These are phyloP conservation scores for Claviceps spartinae DNA, from an alignment of 2,329 filamentous ascomycete genomes.

Conservation along the genomic window DNA sequence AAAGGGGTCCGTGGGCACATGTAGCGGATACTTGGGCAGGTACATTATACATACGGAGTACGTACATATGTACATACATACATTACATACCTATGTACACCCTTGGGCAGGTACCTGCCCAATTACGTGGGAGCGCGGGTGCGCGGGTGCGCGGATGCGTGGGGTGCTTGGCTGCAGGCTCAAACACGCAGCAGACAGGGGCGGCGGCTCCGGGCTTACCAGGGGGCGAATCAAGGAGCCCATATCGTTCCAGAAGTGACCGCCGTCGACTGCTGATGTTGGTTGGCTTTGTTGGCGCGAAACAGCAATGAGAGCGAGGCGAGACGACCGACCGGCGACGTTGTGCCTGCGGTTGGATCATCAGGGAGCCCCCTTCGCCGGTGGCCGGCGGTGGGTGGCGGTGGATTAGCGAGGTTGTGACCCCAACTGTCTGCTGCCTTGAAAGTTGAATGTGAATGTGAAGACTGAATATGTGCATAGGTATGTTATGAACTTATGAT, in stretches of 20 bases:
- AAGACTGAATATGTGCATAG: too few species aligned
- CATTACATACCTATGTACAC: too few species aligned
- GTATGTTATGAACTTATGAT: too few species aligned
- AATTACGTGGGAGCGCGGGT: not conserved
- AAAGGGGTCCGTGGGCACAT: not conserved
- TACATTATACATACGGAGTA: too few species aligned
- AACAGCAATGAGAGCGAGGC: not conserved
- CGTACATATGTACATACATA: too few species aligned
- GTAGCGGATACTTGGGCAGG: not conserved
- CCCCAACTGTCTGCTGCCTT: too few species aligned
- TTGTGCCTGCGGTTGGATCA: not conserved
- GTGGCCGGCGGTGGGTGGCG: not conserved
- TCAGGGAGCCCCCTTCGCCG: not conserved
- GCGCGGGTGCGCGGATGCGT: not conserved
- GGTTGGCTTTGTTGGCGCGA: slow-evolving; percentile 3
- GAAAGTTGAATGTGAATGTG: too few species aligned
- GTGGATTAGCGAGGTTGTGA: slow-evolving; percentile 2
- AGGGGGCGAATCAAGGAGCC: slow-evolving; percentile 4
- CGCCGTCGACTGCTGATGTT: not conserved
- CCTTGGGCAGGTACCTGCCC: not conserved
- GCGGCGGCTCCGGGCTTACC: slow-evolving; percentile 3
- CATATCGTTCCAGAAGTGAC: slow-evolving; percentile 4
- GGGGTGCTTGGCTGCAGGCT: not conserved
- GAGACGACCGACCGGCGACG: slow-evolving; percentile 1
- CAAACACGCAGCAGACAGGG: slow-evolving; percentile 5